Percentiles rank a stretch among this genome's conserved stretches.
phyloP scores from a whole-genome alignment of 2,329 filamentous ascomycete genomes.

The Fusarium sublunatum region DNA sequence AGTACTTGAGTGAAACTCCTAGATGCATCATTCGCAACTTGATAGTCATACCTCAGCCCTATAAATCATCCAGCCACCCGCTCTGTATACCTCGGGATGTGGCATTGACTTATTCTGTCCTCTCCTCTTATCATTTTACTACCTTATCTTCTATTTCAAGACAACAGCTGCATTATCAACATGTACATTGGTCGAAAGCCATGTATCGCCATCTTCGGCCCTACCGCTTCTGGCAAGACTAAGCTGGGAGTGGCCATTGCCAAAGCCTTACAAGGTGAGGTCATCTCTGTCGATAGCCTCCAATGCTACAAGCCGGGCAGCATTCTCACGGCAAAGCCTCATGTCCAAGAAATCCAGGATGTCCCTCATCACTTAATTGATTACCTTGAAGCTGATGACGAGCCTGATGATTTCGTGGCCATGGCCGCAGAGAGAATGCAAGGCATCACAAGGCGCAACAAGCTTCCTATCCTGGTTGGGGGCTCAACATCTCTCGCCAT shows the following conservation, averaged over 20 bases:
- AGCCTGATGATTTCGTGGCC: constrained; percentile 1
- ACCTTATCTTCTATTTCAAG: too few species aligned
- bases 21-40: too few species aligned
- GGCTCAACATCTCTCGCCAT: constrained; percentile 5
- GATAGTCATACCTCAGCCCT: too few species aligned
- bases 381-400: constrained; percentile 1
- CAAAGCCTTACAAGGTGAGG: not conserved
- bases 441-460: constrained; percentile 1
- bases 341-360: not conserved
- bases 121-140: too few species aligned
- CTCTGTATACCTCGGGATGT: too few species aligned
- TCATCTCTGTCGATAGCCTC: constrained; percentile 6
- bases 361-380: constrained; percentile 3
- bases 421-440: not conserved
- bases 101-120: too few species aligned
- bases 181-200: too few species aligned
- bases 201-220: constrained; percentile 3
- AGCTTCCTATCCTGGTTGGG: constrained; percentile 1
- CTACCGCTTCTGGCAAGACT: constrained; percentile 5
- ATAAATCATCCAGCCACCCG: too few species aligned
- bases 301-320: not conserved
- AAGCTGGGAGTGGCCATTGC: constrained; percentile 1
- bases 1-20: too few species aligned
- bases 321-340: not conserved
- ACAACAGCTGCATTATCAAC: too few species aligned